These are phyloP conservation scores for Butyriboletus loyo DNA, from an alignment of 768 basidiomycete species.

Conservation along the genomic window DNA sequence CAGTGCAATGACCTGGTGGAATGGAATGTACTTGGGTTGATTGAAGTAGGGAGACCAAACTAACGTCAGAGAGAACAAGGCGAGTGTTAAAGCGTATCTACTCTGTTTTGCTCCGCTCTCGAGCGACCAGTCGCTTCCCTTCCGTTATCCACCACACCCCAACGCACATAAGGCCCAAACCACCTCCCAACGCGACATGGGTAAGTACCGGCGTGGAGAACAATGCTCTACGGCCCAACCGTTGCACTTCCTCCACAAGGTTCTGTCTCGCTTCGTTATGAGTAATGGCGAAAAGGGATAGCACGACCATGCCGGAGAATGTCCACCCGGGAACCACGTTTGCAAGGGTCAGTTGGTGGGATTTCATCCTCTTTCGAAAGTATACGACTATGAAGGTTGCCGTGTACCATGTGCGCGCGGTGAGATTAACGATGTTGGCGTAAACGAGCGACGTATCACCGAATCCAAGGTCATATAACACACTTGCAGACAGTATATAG, in stretches of 20 bases:
- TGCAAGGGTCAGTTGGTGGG: constrained; percentile 11
- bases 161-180: constrained; percentile 25
- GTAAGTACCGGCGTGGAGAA: constrained; percentile 19
- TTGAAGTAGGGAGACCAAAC: not conserved
- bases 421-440: constrained; percentile 69
- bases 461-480: constrained; percentile 43
- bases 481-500: constrained; percentile 57
- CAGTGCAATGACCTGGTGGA: constrained; percentile 4
- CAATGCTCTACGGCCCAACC: constrained; percentile 17
- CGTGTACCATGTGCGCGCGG: constrained; percentile 60
- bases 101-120: constrained; percentile 19
- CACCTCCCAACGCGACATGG: constrained; percentile 27
- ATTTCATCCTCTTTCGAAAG: constrained; percentile 34
- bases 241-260: constrained; percentile 11
- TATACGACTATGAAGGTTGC: constrained; percentile 47
- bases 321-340: constrained; percentile 26
- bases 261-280: constrained; percentile 15
- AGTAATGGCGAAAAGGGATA: constrained; percentile 26
- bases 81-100: constrained; percentile 3
- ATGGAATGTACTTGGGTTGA: not conserved
- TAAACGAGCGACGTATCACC: constrained; percentile 74
- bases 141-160: constrained; percentile 31
- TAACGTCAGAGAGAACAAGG: not conserved
- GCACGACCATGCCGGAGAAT: constrained; percentile 19
- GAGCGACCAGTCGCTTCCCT: constrained; percentile 22